Evolutionary conservation across 345 rosid species (phyloP), one percentile per base, ranked within the genome.

Genomic region (Boechera stricta): DNA sequence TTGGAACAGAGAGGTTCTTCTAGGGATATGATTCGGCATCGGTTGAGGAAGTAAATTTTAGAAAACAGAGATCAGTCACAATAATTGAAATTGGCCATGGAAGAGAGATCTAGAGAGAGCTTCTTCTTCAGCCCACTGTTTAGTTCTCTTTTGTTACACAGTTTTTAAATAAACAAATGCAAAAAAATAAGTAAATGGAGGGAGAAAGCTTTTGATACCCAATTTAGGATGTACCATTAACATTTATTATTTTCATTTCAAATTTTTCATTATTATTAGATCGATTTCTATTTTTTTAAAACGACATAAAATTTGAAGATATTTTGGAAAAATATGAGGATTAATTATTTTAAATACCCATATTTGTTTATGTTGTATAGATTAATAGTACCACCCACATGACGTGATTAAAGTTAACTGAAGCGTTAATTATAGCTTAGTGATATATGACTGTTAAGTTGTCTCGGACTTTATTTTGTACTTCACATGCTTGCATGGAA

Each of bases 1-100:
- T 80, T 86, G 86, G 64, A 83, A 82, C 5, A 87, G 79, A 11
- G 88, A 67, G n/a, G 68, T 85, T 69, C 53, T 85, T 69, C 49
- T 76, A 3, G 75, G 38, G 71, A 41, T 75, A 48, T 78, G 71
- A 36, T 55, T 69, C 29, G 71, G 56, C 71, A 77, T 74, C 21
- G 8, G 6, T 49, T 47, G 29, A 10, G 18, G 7, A 29, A 47
- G 15, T 55, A 44, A 9, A 10, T 9, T 24, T 0, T 0, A 13
- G 12, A 41, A 12, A 42, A 24, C 1, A 54, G 55, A 7, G 51
- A 73, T 75, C 41, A 66, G 6, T 33, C 1, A 11, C 0, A 15
- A 7, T 65, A 7, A 24, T 26, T 52, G 45, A 52, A 8, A 18
- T 38, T 13, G 6, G 56, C 56, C 56, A 64, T 54, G 35, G 72